Evolutionary conservation across 2,329 filamentous ascomycete genomes (phyloP), one percentile per base, ranked within the genome.

Genomic region (Clarireedia paspali): DNA sequence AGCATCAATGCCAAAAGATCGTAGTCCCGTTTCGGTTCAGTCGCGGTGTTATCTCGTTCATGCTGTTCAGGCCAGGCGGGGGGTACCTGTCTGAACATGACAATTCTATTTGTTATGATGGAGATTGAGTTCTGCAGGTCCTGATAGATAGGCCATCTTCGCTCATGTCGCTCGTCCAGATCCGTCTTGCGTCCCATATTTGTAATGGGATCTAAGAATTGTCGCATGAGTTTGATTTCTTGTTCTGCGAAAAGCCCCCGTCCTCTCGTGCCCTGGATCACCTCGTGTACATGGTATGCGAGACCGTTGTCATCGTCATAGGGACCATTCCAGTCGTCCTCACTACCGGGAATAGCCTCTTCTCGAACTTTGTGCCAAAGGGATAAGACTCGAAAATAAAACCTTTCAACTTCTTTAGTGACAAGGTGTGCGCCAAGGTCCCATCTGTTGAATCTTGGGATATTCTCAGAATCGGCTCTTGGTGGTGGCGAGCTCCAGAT

Each of bases 281-380:
- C 54, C 30, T 51, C 49, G n/a, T 56, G 48, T 14, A 56, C 54
- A 24, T 52, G 26, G 1, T 46, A 14, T 47, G 54, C 54, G 23
- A 48, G 54, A 24, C 54, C 54, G 10, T 56, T 5, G 9, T 56
- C 54, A 17, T 56, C 54, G 6, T 56, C 49, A 34, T 52, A 23
- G 14, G 54, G 54, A 2, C 54, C 54, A 7, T 46, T 52, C 54
- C 54, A 56, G 1, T 47, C 23, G n/a, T 12, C 15, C 23, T 51
- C 30, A 14, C 54, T 56, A 6, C 54, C 54, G 14, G 54, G 39
- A 5, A 56, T 45, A 17, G 47, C 24, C 2, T 27, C 27, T 4
- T 9, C 24, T 15, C 42, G 27, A 6, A 56, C 40, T 4, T 53
- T 24, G 20, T 10, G 3, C 14, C n/a, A 56, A 3, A 56, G 42